phyloP scores from a whole-genome alignment of 495 filamentous ascomycete species.

The Tetracladium setigerum region DNA sequence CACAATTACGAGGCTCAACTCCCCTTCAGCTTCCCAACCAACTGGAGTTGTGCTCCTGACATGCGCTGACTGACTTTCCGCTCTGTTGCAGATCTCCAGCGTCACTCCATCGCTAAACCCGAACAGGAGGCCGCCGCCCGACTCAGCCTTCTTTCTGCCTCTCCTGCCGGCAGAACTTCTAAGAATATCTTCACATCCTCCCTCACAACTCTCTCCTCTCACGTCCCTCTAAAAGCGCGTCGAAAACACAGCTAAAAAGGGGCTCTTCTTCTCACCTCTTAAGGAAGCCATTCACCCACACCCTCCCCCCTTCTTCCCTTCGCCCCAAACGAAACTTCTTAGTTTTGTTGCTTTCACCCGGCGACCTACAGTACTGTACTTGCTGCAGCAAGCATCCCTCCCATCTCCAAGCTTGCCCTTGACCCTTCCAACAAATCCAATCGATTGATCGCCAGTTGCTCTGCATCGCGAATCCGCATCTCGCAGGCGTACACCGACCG shows the following conservation, averaged over 20 bases:
- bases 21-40: background rate
- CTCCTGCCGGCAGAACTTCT: background rate
- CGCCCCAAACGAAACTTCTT: background rate
- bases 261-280: too few species aligned
- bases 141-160: background rate
- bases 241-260: background rate
- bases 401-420: too few species aligned
- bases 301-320: background rate
- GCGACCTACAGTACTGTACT: too few species aligned
- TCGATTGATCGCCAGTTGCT: conserved; percentile 11
- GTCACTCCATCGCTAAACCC: conserved; percentile 1
- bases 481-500: too few species aligned
- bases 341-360: too few species aligned
- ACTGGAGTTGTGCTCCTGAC: background rate
- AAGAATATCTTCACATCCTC: background rate
- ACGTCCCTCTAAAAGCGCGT: too few species aligned
- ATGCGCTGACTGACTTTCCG: conserved; percentile 2
- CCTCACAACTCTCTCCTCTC: too few species aligned
- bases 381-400: too few species aligned
- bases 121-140: background rate
- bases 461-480: conserved; percentile 8
- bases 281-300: background rate
- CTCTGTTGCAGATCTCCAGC: conserved; percentile 3
- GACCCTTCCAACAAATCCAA: conserved; percentile 5
- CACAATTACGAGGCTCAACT: conserved; percentile 5